A percentile compares a stretch with the other conserved stretches of the same genome.
Evolutionary conservation across 1,284 basidiomycete species (phyloP).

Genomic region (Rhodotorula sp.): DNA sequence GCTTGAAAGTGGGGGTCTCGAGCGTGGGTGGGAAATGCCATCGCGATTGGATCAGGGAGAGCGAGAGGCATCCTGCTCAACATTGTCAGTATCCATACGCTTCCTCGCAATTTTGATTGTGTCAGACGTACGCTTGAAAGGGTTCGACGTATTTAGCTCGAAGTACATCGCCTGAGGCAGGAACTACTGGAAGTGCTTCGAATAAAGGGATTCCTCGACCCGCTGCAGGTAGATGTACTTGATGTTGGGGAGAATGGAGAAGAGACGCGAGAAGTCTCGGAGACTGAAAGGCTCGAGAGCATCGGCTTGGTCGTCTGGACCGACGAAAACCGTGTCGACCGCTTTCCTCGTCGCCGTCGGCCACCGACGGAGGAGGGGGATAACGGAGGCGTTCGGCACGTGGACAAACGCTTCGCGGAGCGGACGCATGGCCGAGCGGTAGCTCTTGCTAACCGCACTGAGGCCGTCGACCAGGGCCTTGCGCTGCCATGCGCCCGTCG

Average conservation of each 20-base stretch:
- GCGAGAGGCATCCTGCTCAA: too few species aligned
- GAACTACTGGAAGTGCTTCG: too few species aligned
- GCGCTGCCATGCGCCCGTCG: neutral
- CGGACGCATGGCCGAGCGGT: neutral
- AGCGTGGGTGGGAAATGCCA: too few species aligned
- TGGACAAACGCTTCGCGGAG: neutral
- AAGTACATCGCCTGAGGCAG: too few species aligned
- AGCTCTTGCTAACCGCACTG: neutral
- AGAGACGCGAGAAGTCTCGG: too few species aligned
- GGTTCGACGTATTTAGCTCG: neutral
- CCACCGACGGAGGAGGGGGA: neutral
- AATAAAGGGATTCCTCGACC: too few species aligned
- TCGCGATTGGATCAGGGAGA: too few species aligned
- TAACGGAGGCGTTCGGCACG: neutral
- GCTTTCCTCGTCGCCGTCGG: neutral
- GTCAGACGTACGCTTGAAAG: neutral
- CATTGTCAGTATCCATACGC: too few species aligned
- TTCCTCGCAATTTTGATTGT: too few species aligned
- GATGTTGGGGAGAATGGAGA: too few species aligned
- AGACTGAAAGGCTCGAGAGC: neutral
- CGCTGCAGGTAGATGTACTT: too few species aligned
- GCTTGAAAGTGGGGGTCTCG: too few species aligned
- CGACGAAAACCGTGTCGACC: neutral
- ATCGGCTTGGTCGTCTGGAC: neutral
- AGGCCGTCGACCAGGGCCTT: neutral